Evolutionary conservation across 2,329 filamentous ascomycete species (phyloP), one percentile per base, ranked within the genome.

Genomic region (Venturia effusa): DNA sequence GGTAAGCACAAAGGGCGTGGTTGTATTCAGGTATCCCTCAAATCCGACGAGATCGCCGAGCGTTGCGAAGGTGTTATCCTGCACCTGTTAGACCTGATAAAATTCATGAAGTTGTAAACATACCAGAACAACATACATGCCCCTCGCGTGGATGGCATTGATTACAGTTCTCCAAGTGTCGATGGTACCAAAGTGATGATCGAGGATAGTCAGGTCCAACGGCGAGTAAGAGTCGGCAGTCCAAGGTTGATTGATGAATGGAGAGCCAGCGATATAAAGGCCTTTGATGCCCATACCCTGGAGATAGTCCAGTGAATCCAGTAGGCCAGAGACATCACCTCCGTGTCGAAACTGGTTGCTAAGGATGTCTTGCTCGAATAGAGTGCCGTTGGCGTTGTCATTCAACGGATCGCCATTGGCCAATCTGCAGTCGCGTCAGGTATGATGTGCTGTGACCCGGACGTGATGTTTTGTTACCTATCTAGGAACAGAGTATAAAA

Each of bases 231-330:
- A 79, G 69, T 87, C 84, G 10, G 81, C 76, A 22, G 79, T 81
- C 84, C 84, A 87, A 7, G 84, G 84, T 66, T 79, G 74, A 68
- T 87, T 87, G 71, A 87, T 81, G 66, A 86, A 79, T 15, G 83
- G 77, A 57, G 80, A 83, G 27, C 84, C 84, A 32, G 83, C 84
- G 59, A 87, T 77, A 68, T 86, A 86, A n/a, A 57, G 51, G 3
- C 77, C 82, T 77, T 83, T 84, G 68, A 85, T 80, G 19, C 84
- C 84, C 79, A 85, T 82, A 64, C 83, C 85, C 65, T 83, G 80
- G 39, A 87, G 74, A 69, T 87, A 87, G 70, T 87, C 84, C 66
- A 86, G 73, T 19, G 81, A 82, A 68, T 85, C 81, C 60, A 81
- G 68, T 48, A 86, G 68, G 19, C 84, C 84, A 60, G 74, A 71